Conservation (phyloP, 129 eudicot species). For the Flaveria trinervia region DNA sequence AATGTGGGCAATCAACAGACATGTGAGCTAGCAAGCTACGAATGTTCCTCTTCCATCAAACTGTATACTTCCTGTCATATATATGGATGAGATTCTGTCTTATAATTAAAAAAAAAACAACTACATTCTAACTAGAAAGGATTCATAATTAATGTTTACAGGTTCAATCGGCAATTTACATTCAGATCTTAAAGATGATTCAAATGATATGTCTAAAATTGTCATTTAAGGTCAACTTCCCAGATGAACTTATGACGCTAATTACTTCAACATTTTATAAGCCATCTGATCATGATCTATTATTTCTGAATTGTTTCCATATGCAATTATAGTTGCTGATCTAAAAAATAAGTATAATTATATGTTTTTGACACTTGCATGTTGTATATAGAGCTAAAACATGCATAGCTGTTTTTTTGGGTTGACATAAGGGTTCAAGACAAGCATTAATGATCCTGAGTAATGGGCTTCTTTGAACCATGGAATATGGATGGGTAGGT, state of each 20-base stretch:
- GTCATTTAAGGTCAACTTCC: background rate
- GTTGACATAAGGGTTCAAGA: conserved; percentile 38
- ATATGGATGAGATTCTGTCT: conserved; percentile 17
- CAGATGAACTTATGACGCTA: too few relatives aligned
- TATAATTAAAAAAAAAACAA: too few relatives aligned
- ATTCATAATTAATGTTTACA: too few relatives aligned
- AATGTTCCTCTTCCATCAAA: conserved; percentile 25
- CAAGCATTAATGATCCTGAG: conserved; percentile 36
- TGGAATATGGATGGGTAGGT: conserved; percentile 35
- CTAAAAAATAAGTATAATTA: background rate
- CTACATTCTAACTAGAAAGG: too few relatives aligned
- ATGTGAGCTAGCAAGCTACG: conserved; percentile 33
- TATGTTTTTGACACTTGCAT: conserved; percentile 19
- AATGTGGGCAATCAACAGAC: conserved; percentile 38
- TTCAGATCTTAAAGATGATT: too few relatives aligned
- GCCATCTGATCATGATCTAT: background rate
- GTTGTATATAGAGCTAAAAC: conserved; percentile 25
- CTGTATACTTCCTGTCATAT: conserved; percentile 10
- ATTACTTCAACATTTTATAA: too few relatives aligned
- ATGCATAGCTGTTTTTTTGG: conserved; percentile 38
- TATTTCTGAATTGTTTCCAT: conserved; percentile 22
- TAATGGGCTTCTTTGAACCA: conserved; percentile 22
- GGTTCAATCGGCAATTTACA: too few relatives aligned
- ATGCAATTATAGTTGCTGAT: conserved; percentile 31
- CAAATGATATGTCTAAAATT: too few relatives aligned